Evolutionary conservation across 2,329 filamentous ascomycete genomes (phyloP), one percentile per base, ranked within the genome.

Genomic region (Penicillium verrucosum): DNA sequence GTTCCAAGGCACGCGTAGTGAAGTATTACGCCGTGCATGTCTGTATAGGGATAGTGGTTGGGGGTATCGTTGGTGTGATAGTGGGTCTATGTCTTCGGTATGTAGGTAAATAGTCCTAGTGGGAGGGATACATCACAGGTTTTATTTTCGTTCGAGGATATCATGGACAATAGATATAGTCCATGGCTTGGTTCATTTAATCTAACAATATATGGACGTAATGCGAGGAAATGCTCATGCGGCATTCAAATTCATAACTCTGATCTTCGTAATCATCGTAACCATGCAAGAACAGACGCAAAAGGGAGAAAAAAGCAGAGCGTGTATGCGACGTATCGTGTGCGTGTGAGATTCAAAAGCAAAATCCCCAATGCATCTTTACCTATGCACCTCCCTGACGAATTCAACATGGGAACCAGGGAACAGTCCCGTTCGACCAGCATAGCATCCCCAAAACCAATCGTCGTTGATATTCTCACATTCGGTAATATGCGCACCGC

Each of bases 361-460:
- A 30, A 46, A 29, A 25, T n/a, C 1, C 5, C 2, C 40, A 32
- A 16, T 12, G 3, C 25, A 16, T 32, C 32, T 23, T 54, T 62
- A 73, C n/a, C 56, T 60, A 49, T 29, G 38, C 3, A 74, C 63
- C 54, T 75, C 73, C 42, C 65, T 66, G 9, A 83, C 60, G 29
- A 85, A 68, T 62, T 78, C 78, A 27, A 92, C 89, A 79, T 93
- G 93, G 8, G 85, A 83, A 7, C 87, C 86, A 5, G 92, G 92
- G 69, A 97, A 95, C 62, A 97, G 67, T 0, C 91, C 92, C 65
- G 85, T 86, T 25, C 77, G 78, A 0, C 91, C 92, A 76, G 91
- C 92, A 78, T 96, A 97, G 29, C 86, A 85, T 0, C 93, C 93
- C 76, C 88, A 89, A 68, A 83, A 92, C 92, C 92, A 97, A 71